phyloP scores from a whole-genome alignment of 441 rosid species.

The Adansonia rubrostipa region DNA sequence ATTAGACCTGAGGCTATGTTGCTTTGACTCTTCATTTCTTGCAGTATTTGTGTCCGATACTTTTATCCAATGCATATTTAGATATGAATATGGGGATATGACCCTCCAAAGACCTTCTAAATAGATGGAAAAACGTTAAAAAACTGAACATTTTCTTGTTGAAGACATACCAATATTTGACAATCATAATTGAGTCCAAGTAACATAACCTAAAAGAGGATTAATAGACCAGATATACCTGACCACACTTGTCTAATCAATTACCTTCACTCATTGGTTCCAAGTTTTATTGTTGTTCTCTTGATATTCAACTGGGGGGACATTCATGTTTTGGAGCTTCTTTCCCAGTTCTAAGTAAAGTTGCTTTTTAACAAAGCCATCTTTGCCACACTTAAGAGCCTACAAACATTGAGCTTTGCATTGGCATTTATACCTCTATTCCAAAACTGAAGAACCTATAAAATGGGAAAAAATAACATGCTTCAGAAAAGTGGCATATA shows the following conservation, averaged over 20 bases:
- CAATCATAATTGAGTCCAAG: too few relatives aligned
- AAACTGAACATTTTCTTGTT: too few relatives aligned
- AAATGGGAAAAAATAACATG: too few relatives aligned
- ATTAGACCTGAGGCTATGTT: constrained; percentile 8
- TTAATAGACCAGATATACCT: constrained; percentile 21
- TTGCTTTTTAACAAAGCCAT: constrained; percentile 28
- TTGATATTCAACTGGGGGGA: constrained; percentile 45
- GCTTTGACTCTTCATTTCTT: too few relatives aligned
- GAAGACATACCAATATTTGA: too few relatives aligned
- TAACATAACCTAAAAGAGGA: constrained; percentile 21
- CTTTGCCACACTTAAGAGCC: constrained; percentile 38
- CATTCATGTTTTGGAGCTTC: constrained; percentile 38
- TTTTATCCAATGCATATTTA: too few relatives aligned
- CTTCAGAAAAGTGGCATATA: constrained; percentile 24
- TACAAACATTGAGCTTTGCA: constrained; percentile 31
- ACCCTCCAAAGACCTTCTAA: too few relatives aligned
- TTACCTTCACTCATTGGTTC: constrained; percentile 22
- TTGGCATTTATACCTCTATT: too few relatives aligned
- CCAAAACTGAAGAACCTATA: too few relatives aligned
- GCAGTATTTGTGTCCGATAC: too few relatives aligned
- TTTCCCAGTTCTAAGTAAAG: constrained; percentile 16
- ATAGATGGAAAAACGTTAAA: too few relatives aligned
- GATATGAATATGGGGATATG: too few relatives aligned
- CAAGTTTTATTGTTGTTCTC: constrained; percentile 39
- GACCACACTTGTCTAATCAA: constrained; percentile 39